A percentile compares a stretch with the other conserved stretches of the same genome.
Conservation (phyloP, 1,284 basidiomycete genomes). For the Ustilago cynodontis region DNA sequence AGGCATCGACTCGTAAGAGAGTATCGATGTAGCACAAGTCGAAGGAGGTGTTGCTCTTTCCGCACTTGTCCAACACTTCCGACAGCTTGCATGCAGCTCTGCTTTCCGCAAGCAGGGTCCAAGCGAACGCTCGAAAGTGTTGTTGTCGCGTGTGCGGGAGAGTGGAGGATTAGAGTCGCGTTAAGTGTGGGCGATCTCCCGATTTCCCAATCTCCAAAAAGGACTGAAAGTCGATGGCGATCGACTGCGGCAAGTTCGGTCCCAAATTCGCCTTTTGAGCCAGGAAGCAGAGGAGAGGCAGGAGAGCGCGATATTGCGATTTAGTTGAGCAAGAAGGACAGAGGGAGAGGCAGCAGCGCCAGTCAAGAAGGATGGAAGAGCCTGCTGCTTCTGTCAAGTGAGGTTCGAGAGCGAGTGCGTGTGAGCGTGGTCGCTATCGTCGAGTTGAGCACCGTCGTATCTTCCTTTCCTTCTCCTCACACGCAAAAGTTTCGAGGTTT, state of each 20-base stretch:
- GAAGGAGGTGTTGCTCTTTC: constrained; percentile 17
- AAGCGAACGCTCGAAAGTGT: constrained; percentile 6
- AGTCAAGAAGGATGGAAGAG: constrained; percentile 1
- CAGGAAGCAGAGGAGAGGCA: constrained; percentile 2
- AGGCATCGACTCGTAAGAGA: not conserved
- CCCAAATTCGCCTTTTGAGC: constrained; percentile 1
- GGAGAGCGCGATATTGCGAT: not conserved
- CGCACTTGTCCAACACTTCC: constrained; percentile 4
- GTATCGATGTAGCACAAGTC: not conserved
- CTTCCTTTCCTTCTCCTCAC: constrained; percentile 39
- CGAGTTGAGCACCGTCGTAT: constrained; percentile 17
- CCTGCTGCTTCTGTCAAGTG: not conserved
- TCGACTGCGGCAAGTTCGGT: constrained; percentile 48
- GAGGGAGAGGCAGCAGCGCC: not conserved
- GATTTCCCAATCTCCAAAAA: not conserved
- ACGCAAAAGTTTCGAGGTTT: constrained; percentile 57
- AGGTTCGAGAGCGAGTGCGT: not conserved
- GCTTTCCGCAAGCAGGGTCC: constrained; percentile 19
- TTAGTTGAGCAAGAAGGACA: not conserved
- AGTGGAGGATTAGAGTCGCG: constrained; percentile 29
- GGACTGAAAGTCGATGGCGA: constrained; percentile 7
- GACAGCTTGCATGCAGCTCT: constrained; percentile 20
- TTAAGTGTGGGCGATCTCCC: constrained; percentile 15
- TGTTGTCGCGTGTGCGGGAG: constrained; percentile 3
- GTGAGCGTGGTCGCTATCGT: constrained; percentile 25